A percentile compares a stretch with the other conserved stretches of the same genome.
These are phyloP conservation scores for Cercospora janseana DNA, from an alignment of 2,329 filamentous ascomycete genomes.

Conservation along the genomic window DNA sequence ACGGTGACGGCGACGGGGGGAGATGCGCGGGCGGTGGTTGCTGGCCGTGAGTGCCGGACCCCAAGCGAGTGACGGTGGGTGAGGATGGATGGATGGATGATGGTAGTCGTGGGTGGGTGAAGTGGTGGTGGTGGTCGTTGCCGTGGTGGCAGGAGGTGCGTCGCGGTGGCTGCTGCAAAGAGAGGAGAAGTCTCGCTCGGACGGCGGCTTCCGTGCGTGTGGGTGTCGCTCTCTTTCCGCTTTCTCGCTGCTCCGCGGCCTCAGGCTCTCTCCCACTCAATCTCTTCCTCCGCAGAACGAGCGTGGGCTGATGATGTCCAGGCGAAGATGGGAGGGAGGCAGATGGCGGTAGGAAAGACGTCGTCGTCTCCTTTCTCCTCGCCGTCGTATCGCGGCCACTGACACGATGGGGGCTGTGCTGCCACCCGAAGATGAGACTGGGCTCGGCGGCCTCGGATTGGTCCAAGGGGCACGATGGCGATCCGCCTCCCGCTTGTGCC, in stretches of 20 bases:
- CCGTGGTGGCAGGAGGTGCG: conserved; percentile 3
- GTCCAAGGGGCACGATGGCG: background rate
- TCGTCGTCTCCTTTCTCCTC: background rate
- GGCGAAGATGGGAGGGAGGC: background rate
- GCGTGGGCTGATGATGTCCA: background rate
- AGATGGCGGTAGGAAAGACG: no score
- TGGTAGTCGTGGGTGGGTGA: background rate
- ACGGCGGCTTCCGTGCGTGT: no score
- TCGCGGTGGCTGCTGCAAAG: conserved; percentile 1
- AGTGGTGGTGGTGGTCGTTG: background rate
- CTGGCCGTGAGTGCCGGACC: no score
- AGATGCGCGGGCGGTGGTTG: no score
- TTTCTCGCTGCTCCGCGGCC: no score
- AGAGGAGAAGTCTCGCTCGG: background rate
- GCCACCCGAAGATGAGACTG: background rate
- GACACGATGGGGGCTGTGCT: conserved; percentile 6
- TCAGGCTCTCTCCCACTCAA: no score
- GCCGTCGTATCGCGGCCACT: background rate
- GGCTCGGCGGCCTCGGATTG: background rate
- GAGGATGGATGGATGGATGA: no score
- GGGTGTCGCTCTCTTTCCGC: no score
- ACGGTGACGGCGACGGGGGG: conserved; percentile 1
- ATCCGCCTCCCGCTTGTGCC: background rate
- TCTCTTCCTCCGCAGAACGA: no score
- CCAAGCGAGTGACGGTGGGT: conserved; percentile 8